Evolutionary conservation across 805 yeast species (phyloP).

Genomic region (Saccharomyces kudriavzevii): DNA sequence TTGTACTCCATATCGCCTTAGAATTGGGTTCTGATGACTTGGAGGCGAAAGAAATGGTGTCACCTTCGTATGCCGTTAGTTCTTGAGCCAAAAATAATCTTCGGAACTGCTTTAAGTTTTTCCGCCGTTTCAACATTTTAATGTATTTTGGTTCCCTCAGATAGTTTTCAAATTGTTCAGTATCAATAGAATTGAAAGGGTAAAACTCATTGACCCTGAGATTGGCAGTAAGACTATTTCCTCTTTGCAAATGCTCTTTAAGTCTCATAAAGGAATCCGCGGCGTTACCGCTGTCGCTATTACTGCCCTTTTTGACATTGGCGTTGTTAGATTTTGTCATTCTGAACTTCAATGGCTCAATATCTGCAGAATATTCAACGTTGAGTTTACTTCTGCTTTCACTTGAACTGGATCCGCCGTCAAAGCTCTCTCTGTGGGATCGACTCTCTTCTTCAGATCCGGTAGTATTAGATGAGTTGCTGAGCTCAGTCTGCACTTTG

Average conservation of each 20-base stretch:
- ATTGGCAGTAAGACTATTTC: not conserved
- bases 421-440: not conserved
- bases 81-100: slow-evolving; percentile 63
- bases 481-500: not conserved
- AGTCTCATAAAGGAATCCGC: slow-evolving; percentile 10
- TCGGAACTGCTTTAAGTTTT: slow-evolving; percentile 39
- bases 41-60: slow-evolving; percentile 3
- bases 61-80: slow-evolving; percentile 28
- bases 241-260: slow-evolving; percentile 11
- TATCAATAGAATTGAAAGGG: slow-evolving; percentile 21
- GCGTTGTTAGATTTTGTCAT: slow-evolving; percentile 5
- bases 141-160: slow-evolving; percentile 48
- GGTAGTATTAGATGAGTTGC: not conserved
- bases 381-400: not conserved
- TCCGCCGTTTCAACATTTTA: slow-evolving; percentile 40
- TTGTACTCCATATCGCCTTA: slow-evolving; percentile 60
- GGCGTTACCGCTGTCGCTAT: slow-evolving; percentile 3
- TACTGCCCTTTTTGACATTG: not conserved
- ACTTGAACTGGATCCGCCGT: not conserved
- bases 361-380: slow-evolving; percentile 16
- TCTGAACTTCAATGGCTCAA: slow-evolving; percentile 21
- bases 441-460: not conserved
- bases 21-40: slow-evolving; percentile 4
- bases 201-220: not conserved
- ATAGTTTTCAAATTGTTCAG: slow-evolving; percentile 35